These are phyloP conservation scores for Wallemia mellicola DNA, from an alignment of 1,284 basidiomycete genomes.

Conservation along the genomic window DNA sequence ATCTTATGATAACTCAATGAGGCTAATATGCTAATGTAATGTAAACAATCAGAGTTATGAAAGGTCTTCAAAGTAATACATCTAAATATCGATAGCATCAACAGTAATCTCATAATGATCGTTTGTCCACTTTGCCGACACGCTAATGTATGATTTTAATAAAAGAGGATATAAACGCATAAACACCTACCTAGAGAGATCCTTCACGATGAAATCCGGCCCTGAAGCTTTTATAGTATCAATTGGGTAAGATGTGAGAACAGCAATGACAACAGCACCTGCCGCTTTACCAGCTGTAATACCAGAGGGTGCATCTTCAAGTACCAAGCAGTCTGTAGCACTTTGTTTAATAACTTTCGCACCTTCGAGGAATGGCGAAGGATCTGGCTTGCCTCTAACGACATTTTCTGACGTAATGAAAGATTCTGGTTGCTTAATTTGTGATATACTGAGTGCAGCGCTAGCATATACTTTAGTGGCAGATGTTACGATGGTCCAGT, in stretches of 20 bases:
- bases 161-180: neutral
- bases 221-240: slow-evolving; percentile 24
- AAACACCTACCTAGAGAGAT: slow-evolving; percentile 11
- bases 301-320: slow-evolving; percentile 59
- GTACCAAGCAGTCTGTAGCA: slow-evolving; percentile 26
- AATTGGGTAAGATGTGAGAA: slow-evolving; percentile 46
- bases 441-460: slow-evolving; percentile 28
- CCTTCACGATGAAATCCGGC: slow-evolving; percentile 19
- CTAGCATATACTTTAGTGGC: slow-evolving; percentile 37
- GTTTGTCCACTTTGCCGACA: neutral
- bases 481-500: slow-evolving; percentile 44
- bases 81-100: neutral
- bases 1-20: no score
- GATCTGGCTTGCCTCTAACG: slow-evolving; percentile 40
- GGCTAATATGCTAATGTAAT: no score
- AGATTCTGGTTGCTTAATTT: slow-evolving; percentile 23
- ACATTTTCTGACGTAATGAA: slow-evolving; percentile 47
- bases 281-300: slow-evolving; percentile 38
- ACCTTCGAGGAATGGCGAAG: slow-evolving; percentile 35
- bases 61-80: no score
- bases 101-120: neutral
- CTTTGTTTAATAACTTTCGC: slow-evolving; percentile 15
- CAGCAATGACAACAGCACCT: slow-evolving; percentile 39
- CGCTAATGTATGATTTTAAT: neutral
- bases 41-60: no score